Conservation (phyloP, 2,329 filamentous ascomycete genomes). For the Venturia pyrina region DNA sequence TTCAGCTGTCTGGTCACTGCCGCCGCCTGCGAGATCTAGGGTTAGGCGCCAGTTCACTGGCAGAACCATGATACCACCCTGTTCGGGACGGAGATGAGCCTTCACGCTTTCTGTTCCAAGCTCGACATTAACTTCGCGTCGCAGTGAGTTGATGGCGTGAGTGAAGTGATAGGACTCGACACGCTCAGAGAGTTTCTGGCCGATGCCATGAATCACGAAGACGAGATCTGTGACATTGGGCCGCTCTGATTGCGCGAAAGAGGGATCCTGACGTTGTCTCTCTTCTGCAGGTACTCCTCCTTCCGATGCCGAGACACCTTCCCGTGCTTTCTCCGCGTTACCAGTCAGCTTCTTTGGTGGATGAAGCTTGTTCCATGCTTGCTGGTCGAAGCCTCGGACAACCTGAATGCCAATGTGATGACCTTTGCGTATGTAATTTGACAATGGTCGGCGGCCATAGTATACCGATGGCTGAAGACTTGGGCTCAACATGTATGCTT, state of each 20-base stretch:
- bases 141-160: conserved; percentile 85
- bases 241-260: conserved; percentile 53
- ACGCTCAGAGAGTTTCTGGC: conserved; percentile 87
- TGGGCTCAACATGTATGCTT: conserved; percentile 79
- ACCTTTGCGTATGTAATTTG: conserved; percentile 72
- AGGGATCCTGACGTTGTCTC: conserved; percentile 39
- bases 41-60: conserved; percentile 91
- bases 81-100: conserved; percentile 61
- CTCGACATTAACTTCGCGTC: conserved; percentile 77
- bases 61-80: conserved; percentile 86
- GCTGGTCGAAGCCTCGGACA: conserved; percentile 77
- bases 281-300: conserved; percentile 31
- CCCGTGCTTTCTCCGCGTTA: conserved; percentile 29
- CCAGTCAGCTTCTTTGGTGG: conserved; percentile 36
- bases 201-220: conserved; percentile 88
- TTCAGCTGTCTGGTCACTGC: conserved; percentile 28
- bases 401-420: conserved; percentile 74
- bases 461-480: conserved; percentile 77
- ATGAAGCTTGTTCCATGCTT: conserved; percentile 65
- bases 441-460: conserved; percentile 69
- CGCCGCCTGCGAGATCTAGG: conserved; percentile 76
- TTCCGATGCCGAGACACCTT: conserved; percentile 35
- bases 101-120: conserved; percentile 65
- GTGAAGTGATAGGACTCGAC: conserved; percentile 98
- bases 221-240: conserved; percentile 77